Conservation (phyloP, 495 filamentous ascomycete species). For the Achaetomiella virescens region DNA sequence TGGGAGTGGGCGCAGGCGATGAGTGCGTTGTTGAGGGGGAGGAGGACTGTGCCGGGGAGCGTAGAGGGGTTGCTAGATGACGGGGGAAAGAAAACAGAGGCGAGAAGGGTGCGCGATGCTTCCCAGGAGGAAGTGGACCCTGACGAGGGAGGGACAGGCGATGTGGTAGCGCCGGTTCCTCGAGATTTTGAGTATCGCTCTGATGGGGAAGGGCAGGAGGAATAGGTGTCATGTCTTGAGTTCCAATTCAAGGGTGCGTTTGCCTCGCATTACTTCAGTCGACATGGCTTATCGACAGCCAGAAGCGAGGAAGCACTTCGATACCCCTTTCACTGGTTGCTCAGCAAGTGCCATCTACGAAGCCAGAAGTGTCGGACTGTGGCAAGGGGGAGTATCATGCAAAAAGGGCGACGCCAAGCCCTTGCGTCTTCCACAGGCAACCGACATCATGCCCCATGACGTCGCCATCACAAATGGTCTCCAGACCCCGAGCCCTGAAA, state of each 20-base stretch:
- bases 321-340: too few species aligned
- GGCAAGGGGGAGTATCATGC: too few species aligned
- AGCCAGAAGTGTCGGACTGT: too few species aligned
- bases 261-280: neutral
- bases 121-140: conserved; percentile 5
- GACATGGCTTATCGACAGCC: too few species aligned
- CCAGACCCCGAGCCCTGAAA: too few species aligned
- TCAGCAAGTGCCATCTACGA: too few species aligned
- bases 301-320: too few species aligned
- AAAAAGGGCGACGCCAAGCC: too few species aligned
- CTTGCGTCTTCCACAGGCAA: too few species aligned
- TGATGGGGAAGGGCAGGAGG: conserved; percentile 12
- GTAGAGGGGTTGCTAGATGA: neutral
- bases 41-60: neutral
- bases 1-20: conserved; percentile 61
- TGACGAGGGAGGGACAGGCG: conserved; percentile 14
- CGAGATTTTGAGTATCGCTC: conserved; percentile 26
- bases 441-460: too few species aligned
- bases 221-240: neutral
- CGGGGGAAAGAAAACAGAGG: neutral
- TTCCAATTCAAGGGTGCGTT: too few species aligned
- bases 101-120: neutral
- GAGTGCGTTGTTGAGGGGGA: conserved; percentile 28
- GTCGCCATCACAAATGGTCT: too few species aligned
- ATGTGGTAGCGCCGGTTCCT: conserved; percentile 17